These are phyloP conservation scores for Fusarium sp. DNA, from an alignment of 2,329 filamentous ascomycete genomes.

Conservation along the genomic window DNA sequence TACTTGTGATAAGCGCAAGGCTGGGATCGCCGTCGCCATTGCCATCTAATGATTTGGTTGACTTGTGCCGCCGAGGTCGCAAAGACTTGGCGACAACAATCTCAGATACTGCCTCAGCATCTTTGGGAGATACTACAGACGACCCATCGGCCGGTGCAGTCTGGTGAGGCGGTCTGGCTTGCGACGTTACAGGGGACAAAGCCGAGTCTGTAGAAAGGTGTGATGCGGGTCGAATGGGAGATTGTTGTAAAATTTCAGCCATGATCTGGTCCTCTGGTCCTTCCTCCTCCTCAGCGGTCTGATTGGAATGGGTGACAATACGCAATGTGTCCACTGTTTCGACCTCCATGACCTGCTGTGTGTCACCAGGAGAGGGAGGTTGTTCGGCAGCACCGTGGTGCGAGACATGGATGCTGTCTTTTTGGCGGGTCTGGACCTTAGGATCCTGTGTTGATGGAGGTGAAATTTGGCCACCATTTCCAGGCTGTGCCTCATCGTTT, in stretches of 20 bases:
- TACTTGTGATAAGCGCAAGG: conserved; percentile 45
- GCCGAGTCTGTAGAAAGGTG: conserved; percentile 21
- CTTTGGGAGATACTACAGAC: conserved; percentile 21
- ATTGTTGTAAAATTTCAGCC: conserved; percentile 47
- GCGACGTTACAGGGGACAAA: conserved; percentile 18
- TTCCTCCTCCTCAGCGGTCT: conserved; percentile 41
- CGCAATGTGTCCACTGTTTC: conserved; percentile 32
- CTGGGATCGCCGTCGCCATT: conserved; percentile 48
- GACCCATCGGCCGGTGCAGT: conserved; percentile 20
- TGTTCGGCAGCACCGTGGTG: conserved; percentile 23
- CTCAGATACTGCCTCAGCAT: conserved; percentile 39
- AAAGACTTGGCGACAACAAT: conserved; percentile 48
- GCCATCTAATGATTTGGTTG: conserved; percentile 41
- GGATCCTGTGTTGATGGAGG: conserved; percentile 40
- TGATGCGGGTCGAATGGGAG: conserved; percentile 31
- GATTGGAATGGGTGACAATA: conserved; percentile 11
- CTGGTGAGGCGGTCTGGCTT: conserved; percentile 18
- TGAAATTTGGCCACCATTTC: conserved; percentile 36
- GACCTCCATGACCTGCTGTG: conserved; percentile 34
- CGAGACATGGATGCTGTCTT: conserved; percentile 20
- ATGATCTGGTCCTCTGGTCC: conserved; percentile 49
- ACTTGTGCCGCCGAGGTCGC: conserved; percentile 48
- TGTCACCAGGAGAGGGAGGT: conserved; percentile 43
- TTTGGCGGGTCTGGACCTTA: conserved; percentile 27
- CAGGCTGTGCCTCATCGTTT: conserved; percentile 19